Evolutionary conservation across 108 stramenopile species (phyloP), one percentile per base, ranked within the genome.

Genomic region (Chaetoceros tenuissimus): DNA sequence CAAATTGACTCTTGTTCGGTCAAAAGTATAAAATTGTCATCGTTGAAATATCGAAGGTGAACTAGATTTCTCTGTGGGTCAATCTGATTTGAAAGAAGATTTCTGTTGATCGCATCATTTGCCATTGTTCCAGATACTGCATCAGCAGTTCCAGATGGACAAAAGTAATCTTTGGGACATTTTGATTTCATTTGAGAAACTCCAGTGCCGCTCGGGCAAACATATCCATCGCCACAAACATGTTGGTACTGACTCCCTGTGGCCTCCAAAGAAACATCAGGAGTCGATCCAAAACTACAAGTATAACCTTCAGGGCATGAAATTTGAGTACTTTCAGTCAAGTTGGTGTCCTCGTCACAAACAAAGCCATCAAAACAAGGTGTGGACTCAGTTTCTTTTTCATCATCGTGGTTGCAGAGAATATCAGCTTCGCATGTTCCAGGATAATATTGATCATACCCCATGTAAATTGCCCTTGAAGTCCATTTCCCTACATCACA

Each of bases 401-500:
- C 49, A 20, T 53, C 24, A 43, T 64, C 68, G 23, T 74, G 65
- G 10, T 55, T 49, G 60, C 92, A 91, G 31, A 94, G 87, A 17
- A 72, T 52, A 62, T 94, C 92, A n/a, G 87, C 89, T 72, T 94
- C 92, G 50, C 92, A 94, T 1, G 88, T 91, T 18, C 92, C 92
- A 1, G 75, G 71, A 64, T 89, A 84, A 69, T 75, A 90, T 31
- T 73, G 59, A 53, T 89, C 87, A 28, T 63, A 48, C n/a, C 77
- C 78, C 20, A 63, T 50, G 28, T 30, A 57, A 40, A 80, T 73
- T 8, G 75, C 63, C 29, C 80, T 45, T 44, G 64, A 69, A 3
- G 61, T 28, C 46, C 48, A 63, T 19, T 40, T 51, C 2, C 51
- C 28, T 8, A 74, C 50, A 26, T 52, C 46, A 47, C 77, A 74